These are phyloP conservation scores for Gossypium lobatum DNA, from an alignment of 441 rosid genomes.

Conservation along the genomic window DNA sequence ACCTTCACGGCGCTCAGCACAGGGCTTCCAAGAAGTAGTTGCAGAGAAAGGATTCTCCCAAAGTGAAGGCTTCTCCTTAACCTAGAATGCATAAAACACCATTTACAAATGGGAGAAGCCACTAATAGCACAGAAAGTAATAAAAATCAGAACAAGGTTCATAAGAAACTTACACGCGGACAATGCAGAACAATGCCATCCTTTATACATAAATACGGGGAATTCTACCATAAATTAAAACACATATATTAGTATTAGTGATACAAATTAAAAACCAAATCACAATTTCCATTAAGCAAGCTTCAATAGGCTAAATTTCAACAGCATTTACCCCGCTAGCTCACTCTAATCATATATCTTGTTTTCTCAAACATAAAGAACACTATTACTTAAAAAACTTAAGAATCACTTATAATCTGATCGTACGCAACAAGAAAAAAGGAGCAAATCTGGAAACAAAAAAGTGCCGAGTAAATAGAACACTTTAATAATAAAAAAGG, in stretches of 20 bases:
- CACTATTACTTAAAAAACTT: not conserved
- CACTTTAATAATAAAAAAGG: not conserved
- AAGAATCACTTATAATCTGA: not conserved
- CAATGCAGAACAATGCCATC: constrained; percentile 96
- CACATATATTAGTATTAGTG: constrained; percentile 16
- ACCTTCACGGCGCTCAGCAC: constrained; percentile 78
- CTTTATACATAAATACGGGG: constrained; percentile 86
- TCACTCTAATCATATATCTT: not conserved
- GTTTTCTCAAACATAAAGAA: not conserved
- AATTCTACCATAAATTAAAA: constrained; percentile 38
- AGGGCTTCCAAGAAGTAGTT: constrained; percentile 98
- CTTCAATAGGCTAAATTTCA: not conserved
- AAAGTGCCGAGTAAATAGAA: not conserved
- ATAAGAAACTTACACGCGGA: constrained; percentile 61
- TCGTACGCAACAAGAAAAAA: not conserved
- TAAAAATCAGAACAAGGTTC: constrained; percentile 2
- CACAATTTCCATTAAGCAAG: not conserved
- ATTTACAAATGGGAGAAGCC: not conserved
- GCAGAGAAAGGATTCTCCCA: constrained; percentile 96
- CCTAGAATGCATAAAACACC: constrained; percentile 36
- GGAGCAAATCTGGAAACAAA: not conserved
- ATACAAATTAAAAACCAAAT: not conserved
- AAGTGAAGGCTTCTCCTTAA: constrained; percentile 84
- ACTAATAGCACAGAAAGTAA: constrained; percentile 1
- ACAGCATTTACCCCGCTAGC: not conserved